These are phyloP conservation scores for Geranomyces variabilis DNA, from an alignment of 192 early-diverging fungal species.

Conservation along the genomic window DNA sequence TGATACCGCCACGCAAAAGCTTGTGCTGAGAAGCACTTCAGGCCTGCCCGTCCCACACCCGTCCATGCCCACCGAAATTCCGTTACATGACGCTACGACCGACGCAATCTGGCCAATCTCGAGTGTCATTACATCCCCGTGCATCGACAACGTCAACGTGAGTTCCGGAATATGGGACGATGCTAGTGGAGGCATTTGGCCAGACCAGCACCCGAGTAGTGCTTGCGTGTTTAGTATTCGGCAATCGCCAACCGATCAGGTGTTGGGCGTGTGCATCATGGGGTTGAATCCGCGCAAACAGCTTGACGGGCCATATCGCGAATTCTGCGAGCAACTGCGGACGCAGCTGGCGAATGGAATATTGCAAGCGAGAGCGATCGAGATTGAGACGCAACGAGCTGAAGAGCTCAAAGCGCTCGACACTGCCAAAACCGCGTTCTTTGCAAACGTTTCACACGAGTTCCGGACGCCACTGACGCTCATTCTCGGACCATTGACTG, in stretches of 20 bases:
- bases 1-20: background rate
- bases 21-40: background rate
- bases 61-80: slow-evolving; percentile 1
- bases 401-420: slow-evolving; percentile 11
- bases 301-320: slow-evolving; percentile 9
- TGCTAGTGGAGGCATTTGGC: slow-evolving; percentile 4
- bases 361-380: background rate
- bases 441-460: slow-evolving; percentile 42
- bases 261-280: slow-evolving; percentile 9
- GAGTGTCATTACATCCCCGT: background rate
- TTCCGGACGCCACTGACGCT: slow-evolving; percentile 54
- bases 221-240: slow-evolving; percentile 7
- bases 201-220: background rate
- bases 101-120: slow-evolving; percentile 5
- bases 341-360: slow-evolving; percentile 8
- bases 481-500: slow-evolving; percentile 54
- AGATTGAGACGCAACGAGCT: background rate
- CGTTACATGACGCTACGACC: background rate
- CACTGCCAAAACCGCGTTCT: slow-evolving; percentile 3
- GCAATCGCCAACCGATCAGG: background rate
- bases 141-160: background rate
- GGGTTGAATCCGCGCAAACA: slow-evolving; percentile 19
- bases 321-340: slow-evolving; percentile 18
- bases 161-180: background rate
- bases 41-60: background rate